phyloP scores from a whole-genome alignment of 1,284 basidiomycete genomes.

The Pseudozyma flocculosa region DNA sequence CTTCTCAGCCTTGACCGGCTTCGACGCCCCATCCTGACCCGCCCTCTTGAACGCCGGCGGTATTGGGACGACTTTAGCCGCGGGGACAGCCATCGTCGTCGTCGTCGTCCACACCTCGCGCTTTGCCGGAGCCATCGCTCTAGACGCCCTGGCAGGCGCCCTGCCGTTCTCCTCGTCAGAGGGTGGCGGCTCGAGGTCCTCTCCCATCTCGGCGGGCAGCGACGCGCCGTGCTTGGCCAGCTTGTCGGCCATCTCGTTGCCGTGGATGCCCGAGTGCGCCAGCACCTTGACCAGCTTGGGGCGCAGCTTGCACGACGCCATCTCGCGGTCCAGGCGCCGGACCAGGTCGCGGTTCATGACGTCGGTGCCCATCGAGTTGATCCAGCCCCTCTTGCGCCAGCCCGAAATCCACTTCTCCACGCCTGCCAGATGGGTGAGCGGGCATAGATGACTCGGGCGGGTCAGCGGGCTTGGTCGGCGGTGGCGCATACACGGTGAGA shows the following conservation, averaged over 20 bases:
- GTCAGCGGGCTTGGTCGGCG: too few species aligned
- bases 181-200: slow-evolving; percentile 3
- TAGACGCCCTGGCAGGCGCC: too few species aligned
- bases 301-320: slow-evolving; percentile 6
- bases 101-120: too few species aligned
- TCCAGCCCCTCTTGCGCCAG: slow-evolving; percentile 67
- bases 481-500: too few species aligned
- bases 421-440: slow-evolving; percentile 60
- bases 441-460: too few species aligned
- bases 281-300: slow-evolving; percentile 67
- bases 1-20: not conserved
- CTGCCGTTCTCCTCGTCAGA: slow-evolving; percentile 3
- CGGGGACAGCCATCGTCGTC: too few species aligned
- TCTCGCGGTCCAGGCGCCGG: slow-evolving; percentile 61
- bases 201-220: slow-evolving; percentile 5
- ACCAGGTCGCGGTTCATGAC: slow-evolving; percentile 72
- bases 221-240: slow-evolving; percentile 34
- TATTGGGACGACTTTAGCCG: too few species aligned
- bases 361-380: slow-evolving; percentile 61
- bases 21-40: not conserved
- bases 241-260: slow-evolving; percentile 76
- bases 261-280: slow-evolving; percentile 70
- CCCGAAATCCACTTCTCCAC: slow-evolving; percentile 67
- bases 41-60: not conserved
- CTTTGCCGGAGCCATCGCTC: too few species aligned